Conservation (phyloP, 495 filamentous ascomycete genomes). For the Aspergillus ellipticus region DNA sequence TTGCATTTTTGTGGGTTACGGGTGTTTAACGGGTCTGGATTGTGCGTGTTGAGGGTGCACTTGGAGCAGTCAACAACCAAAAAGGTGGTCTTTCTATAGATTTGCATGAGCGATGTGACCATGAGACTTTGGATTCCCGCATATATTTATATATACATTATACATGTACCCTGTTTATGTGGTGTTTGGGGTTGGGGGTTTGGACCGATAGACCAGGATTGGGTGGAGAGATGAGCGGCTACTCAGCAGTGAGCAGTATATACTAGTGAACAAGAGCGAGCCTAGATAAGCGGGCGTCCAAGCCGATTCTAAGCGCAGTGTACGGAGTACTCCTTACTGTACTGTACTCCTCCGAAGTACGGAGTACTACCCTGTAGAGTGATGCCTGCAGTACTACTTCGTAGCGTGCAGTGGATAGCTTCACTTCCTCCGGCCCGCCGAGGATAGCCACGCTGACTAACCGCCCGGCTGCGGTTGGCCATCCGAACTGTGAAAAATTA, state of each 20-base stretch:
- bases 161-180: neutral
- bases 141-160: constrained; percentile 8
- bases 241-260: too few relatives aligned
- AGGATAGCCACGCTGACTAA: neutral
- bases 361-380: too few relatives aligned
- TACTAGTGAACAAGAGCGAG: too few relatives aligned
- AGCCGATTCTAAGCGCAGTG: too few relatives aligned
- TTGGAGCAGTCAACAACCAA: constrained; percentile 2
- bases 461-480: constrained; percentile 8
- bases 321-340: too few relatives aligned
- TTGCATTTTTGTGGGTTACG: constrained; percentile 5
- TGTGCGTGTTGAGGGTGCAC: constrained; percentile 8
- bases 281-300: too few relatives aligned
- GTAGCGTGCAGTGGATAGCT: too few relatives aligned
- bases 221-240: neutral
- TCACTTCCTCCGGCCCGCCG: too few relatives aligned
- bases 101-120: constrained; percentile 20
- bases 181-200: neutral
- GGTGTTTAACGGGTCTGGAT: constrained; percentile 5
- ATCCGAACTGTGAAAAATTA: neutral
- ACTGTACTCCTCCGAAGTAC: too few relatives aligned
- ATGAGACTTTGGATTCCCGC: constrained; percentile 12
- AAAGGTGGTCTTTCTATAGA: constrained; percentile 12
- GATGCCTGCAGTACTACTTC: too few relatives aligned
- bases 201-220: neutral